Base-by-base conservation (phyloP, 345 rosid species). In the Brassica rapa region DNA sequence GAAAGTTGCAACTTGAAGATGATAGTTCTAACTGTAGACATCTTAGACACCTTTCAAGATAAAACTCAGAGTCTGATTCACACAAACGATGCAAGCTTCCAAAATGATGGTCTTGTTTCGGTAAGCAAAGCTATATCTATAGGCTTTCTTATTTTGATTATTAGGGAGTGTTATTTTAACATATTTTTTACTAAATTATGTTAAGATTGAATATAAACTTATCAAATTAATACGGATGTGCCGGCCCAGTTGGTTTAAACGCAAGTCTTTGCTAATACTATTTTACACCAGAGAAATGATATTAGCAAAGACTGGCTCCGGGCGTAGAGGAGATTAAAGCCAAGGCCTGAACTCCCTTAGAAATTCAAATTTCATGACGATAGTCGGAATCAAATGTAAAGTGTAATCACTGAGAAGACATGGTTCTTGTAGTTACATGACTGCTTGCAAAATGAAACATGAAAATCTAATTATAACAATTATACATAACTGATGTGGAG, bases 1-100 rank as follows among this genome's bases (percentile, higher is more conserved):
- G 91, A 86, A 83, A 84, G 84, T 79, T 81, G 81, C 82, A 78
- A 80, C 75, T 84, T 83, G 90, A 91, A 89, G 91, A 87, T 78
- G 92, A 89, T 88, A 85, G 91, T 86, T 86, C 82, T 70, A 80
- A 77, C 89, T 79, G 78, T 85, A 69, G 19, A 74, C 79, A 80
- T 80, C 83, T 80, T 70, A 62, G 53, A 68, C 64, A 66, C 70
- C 59, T 65, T 79, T 73, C 8, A 23, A 68, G 14, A 30, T 29
- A 41, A 15, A 62, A 66, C 78, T 57, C 71, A 24, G 9, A 21
- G 56, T 80, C 62, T 70, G 68, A 21, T 70, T 55, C 70, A 74
- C 39, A 62, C 46, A 62, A 80, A 68, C 14, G 30, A 5, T 63
- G 60, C 71, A 74, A 68, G 55, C 74, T 62, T 62, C 78, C 63